Conservation (phyloP, 2,329 filamentous ascomycete species). For the Xylariaceae sp. region DNA sequence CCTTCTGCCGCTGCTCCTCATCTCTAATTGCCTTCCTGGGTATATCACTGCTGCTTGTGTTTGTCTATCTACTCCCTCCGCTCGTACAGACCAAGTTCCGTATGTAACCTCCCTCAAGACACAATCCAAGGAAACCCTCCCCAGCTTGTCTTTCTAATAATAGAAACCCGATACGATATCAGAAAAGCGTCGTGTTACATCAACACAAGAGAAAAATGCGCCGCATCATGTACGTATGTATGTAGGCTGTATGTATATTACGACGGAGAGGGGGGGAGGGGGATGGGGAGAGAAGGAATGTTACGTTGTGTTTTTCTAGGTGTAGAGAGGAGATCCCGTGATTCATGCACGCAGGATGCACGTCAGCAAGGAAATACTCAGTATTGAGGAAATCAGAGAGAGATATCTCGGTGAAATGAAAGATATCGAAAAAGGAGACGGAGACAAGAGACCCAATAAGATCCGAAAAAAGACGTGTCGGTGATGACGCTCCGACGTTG, state of each 20-base stretch:
- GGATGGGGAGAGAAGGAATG: not conserved
- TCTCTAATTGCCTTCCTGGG: no score
- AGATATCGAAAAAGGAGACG: no score
- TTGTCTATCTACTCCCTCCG: no score
- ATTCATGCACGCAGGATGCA: not conserved
- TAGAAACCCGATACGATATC: not conserved
- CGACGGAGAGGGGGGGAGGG: not conserved
- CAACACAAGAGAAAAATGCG: not conserved
- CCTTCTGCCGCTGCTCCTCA: no score
- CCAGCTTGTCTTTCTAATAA: not conserved
- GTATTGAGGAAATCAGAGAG: not conserved
- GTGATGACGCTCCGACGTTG: conserved; percentile 10
- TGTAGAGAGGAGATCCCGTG: not conserved
- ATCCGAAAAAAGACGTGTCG: conserved; percentile 4
- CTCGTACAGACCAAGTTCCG: not conserved
- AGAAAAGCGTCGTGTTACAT: not conserved
- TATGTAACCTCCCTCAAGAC: not conserved
- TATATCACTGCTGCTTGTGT: no score
- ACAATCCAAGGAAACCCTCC: not conserved
- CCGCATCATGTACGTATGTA: not conserved
- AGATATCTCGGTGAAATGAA: no score
- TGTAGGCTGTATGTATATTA: not conserved
- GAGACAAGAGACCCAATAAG: not conserved
- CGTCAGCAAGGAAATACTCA: not conserved
- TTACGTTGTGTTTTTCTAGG: no score